These are phyloP conservation scores for barley (Hordeum vulgare) DNA, from an alignment of 176 grass and related monocot species.

Conservation along the genomic window MorexV3_pseudomolecules_assembly NC_058519.1:610878769-610879268, in stretches of 20 bases:
- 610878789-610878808: constrained; percentile 55
- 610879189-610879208: constrained; percentile 50
- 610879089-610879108: constrained; percentile 53
- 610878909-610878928: constrained; percentile 17
- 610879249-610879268: constrained; percentile 21
- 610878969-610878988: constrained; percentile 59
- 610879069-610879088: not conserved
- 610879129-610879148: not conserved
- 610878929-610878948: constrained; percentile 34
- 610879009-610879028: constrained; percentile 29
- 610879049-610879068: not conserved
- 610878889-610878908: constrained; percentile 31
- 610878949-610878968: constrained; percentile 37
- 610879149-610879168: not conserved
- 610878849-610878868: not conserved
- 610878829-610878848: not conserved
- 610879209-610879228: constrained; percentile 31
- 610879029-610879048: constrained; percentile 70
- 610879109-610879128: constrained; percentile 43
- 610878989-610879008: constrained; percentile 35
- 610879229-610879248: constrained; percentile 54
- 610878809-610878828: constrained; percentile 53
- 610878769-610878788: constrained; percentile 36
- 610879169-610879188: constrained; percentile 47
- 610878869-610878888: not conserved